Percentiles rank a stretch among this genome's conserved stretches.
Evolutionary conservation across 768 basidiomycete genomes (phyloP).

Genomic region (Exsudoporus frostii): DNA sequence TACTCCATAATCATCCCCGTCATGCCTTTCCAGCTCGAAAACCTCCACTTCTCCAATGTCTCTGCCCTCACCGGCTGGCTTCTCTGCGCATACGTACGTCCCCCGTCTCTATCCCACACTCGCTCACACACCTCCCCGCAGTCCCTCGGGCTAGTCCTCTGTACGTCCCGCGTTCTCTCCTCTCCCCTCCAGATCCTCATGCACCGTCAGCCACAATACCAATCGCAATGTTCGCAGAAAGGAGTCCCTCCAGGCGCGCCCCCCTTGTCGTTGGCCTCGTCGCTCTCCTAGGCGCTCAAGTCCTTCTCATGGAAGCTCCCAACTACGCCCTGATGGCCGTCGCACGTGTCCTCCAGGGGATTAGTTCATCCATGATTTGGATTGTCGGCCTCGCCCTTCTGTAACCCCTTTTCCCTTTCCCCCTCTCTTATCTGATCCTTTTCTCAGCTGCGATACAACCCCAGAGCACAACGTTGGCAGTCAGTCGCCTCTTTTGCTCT

Average conservation of each 20-base stretch:
- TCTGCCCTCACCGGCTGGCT: conserved; percentile 59
- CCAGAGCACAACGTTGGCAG: conserved; percentile 49
- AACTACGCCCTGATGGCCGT: conserved; percentile 54
- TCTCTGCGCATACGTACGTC: conserved; percentile 53
- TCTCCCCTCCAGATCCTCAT: not conserved
- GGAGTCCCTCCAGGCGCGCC: conserved; percentile 40
- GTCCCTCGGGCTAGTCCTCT: conserved; percentile 55
- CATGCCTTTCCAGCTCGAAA: conserved; percentile 59
- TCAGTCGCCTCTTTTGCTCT: conserved; percentile 27
- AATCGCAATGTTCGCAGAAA: conserved; percentile 55
- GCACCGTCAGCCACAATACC: conserved; percentile 48
- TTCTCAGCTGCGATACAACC: conserved; percentile 50
- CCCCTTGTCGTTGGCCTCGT: conserved; percentile 53
- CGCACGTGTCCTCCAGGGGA: conserved; percentile 57
- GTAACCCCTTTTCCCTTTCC: conserved; percentile 30
- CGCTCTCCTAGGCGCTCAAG: conserved; percentile 49
- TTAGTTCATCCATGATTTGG: conserved; percentile 61
- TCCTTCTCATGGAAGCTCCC: conserved; percentile 62
- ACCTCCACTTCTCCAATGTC: conserved; percentile 34
- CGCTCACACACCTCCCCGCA: conserved; percentile 21
- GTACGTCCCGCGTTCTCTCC: conserved; percentile 32
- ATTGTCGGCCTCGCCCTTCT: conserved; percentile 58
- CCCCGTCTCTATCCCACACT: not conserved
- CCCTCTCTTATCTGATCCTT: conserved; percentile 8
- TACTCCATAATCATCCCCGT: conserved; percentile 64